These are phyloP conservation scores for Lentithecium fluviatile DNA, from an alignment of 495 filamentous ascomycete species.

Conservation along the genomic window DNA sequence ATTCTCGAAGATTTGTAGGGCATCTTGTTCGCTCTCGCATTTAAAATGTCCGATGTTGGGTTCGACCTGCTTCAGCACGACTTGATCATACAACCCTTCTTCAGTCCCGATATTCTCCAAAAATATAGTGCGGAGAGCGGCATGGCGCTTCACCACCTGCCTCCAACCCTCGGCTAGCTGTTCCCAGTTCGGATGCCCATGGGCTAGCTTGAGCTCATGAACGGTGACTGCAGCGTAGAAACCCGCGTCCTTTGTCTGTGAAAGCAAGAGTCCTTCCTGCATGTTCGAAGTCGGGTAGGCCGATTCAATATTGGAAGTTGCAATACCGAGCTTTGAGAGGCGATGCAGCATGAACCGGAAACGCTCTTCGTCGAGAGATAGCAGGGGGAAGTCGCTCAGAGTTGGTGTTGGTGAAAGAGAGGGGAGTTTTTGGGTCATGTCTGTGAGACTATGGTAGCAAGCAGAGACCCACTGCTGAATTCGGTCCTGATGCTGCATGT, in stretches of 20 bases:
- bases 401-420: conserved; percentile 54
- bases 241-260: conserved; percentile 55
- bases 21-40: conserved; percentile 16
- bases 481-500: conserved; percentile 57
- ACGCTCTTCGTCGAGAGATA: conserved; percentile 59
- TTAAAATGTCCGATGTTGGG: conserved; percentile 19
- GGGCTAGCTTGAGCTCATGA: conserved; percentile 52
- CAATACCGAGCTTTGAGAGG: conserved; percentile 48
- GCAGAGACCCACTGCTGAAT: conserved; percentile 60
- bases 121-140: conserved; percentile 55
- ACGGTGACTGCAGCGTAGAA: conserved; percentile 62
- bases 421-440: conserved; percentile 51
- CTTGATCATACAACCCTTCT: conserved; percentile 50
- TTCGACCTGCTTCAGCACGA: conserved; percentile 47
- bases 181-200: conserved; percentile 34
- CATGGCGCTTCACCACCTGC: conserved; percentile 50
- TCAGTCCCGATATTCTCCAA: conserved; percentile 48
- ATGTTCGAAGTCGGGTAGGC: conserved; percentile 68
- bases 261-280: conserved; percentile 67
- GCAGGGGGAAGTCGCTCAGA: conserved; percentile 60
- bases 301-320: conserved; percentile 52
- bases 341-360: conserved; percentile 46
- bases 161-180: conserved; percentile 50
- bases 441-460: conserved; percentile 55
- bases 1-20: conserved; percentile 9